A percentile compares a stretch with the other conserved stretches of the same genome.
Evolutionary conservation across 2,329 filamentous ascomycete genomes (phyloP).

Genomic region (Fusarium sp.): DNA sequence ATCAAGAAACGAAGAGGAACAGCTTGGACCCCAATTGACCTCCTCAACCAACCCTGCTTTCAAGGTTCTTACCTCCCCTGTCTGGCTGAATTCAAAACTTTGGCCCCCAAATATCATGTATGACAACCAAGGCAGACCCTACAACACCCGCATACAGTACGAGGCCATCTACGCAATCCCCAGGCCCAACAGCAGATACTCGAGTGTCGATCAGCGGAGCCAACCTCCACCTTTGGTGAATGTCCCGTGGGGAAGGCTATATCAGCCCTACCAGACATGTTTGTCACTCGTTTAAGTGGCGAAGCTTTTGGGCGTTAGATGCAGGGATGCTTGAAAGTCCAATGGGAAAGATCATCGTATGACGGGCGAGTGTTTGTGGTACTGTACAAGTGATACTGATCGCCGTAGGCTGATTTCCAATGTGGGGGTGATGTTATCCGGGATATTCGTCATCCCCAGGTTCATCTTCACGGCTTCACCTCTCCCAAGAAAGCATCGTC

Average conservation of each 20-base stretch:
- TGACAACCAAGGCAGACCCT: constrained; percentile 19
- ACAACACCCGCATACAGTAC: not conserved
- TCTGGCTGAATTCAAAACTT: constrained; percentile 2
- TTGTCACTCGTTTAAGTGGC: not conserved
- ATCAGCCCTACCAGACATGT: constrained; percentile 7
- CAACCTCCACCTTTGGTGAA: not conserved
- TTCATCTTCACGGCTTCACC: not conserved
- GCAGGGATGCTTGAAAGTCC: not conserved
- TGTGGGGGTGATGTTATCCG: constrained; percentile 1
- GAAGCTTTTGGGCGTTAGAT: not conserved
- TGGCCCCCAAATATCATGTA: not conserved
- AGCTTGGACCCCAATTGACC: not conserved
- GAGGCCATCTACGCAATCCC: not conserved
- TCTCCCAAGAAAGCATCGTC: not conserved
- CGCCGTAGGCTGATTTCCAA: constrained; percentile 10
- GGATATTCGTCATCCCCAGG: not conserved
- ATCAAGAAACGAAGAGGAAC: not conserved
- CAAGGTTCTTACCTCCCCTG: not conserved
- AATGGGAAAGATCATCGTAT: constrained; percentile 1
- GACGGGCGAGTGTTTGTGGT: not conserved
- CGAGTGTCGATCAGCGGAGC: not conserved
- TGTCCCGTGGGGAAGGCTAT: constrained; percentile 11
- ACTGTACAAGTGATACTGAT: not conserved
- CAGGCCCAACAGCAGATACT: constrained; percentile 7
- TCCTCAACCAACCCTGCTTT: not conserved